Conservation (phyloP, 1,139 yeast species). For the Diutina mesorugosa region DNA sequence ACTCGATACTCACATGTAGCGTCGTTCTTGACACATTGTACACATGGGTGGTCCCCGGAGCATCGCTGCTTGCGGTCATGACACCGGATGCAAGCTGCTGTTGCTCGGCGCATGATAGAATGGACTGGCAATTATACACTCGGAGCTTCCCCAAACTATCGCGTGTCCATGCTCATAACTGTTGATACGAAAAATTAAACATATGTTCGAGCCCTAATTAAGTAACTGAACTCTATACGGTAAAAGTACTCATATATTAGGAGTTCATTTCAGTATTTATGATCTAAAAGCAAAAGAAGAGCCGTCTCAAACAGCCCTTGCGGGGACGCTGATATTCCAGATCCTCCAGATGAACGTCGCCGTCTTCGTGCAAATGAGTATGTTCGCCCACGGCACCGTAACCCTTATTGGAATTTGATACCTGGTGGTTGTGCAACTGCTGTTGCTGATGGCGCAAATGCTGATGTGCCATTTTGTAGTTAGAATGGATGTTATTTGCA, state of each 20-base stretch:
- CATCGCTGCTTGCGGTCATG: background rate
- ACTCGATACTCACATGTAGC: background rate
- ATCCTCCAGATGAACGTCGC: slow-evolving; percentile 1
- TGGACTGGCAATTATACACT: background rate
- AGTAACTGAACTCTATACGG: background rate
- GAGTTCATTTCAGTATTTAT: background rate
- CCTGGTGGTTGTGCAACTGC: background rate
- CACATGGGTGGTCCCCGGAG: background rate
- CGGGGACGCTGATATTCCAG: slow-evolving; percentile 1
- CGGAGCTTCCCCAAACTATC: background rate
- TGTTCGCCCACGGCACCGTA: slow-evolving; percentile 1
- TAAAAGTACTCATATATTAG: background rate
- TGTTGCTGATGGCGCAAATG: background rate
- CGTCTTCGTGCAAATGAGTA: background rate
- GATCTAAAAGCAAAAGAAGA: background rate
- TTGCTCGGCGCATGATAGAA: background rate
- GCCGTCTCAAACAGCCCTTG: background rate
- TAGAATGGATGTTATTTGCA: background rate
- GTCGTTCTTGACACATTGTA: background rate
- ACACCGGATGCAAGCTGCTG: background rate
- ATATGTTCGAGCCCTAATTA: too few relatives aligned
- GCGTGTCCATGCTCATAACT: background rate
- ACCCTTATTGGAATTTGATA: background rate
- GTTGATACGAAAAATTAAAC: background rate
- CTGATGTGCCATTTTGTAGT: background rate